A percentile compares a stretch with the other conserved stretches of the same genome.
These are phyloP conservation scores for Neofusicoccum parvum DNA, from an alignment of 2,329 filamentous ascomycete genomes.

Conservation along the genomic window DNA sequence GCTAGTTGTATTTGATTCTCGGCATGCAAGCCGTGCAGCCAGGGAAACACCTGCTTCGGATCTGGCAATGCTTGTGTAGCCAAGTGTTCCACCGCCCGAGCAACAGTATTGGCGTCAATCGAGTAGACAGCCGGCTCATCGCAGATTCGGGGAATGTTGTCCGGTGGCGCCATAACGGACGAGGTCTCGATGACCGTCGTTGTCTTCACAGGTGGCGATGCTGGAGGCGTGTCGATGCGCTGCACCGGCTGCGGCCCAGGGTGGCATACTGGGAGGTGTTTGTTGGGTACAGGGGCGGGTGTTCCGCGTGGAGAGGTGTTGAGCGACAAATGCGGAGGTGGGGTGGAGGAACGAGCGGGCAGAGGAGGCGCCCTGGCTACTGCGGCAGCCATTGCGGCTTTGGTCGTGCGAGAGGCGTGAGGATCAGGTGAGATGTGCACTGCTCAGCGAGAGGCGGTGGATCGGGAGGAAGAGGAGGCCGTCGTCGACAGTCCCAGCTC, in stretches of 20 bases:
- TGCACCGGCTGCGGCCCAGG: conserved; percentile 64
- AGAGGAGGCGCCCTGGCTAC: conserved; percentile 43
- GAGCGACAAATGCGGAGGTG: conserved; percentile 59
- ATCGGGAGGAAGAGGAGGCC: neutral
- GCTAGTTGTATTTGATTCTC: conserved; percentile 85
- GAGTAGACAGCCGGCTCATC: conserved; percentile 70
- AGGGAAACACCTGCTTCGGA: conserved; percentile 86
- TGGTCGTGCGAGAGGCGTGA: neutral
- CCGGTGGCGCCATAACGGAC: conserved; percentile 76
- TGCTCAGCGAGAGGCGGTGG: neutral
- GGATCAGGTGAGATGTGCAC: neutral
- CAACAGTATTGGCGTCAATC: conserved; percentile 69
- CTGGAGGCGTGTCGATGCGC: conserved; percentile 49
- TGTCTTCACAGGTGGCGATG: conserved; percentile 62
- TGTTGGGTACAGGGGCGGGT: conserved; percentile 73
- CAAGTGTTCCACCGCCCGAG: conserved; percentile 72
- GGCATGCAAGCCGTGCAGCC: conserved; percentile 90
- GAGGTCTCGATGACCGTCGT: conserved; percentile 58
- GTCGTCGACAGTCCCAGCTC: neutral
- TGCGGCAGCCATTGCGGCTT: conserved; percentile 44
- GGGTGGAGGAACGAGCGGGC: conserved; percentile 41
- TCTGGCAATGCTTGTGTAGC: conserved; percentile 81
- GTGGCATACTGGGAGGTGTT: conserved; percentile 87
- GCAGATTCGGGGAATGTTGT: conserved; percentile 37
- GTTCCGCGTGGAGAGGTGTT: conserved; percentile 59